These are phyloP conservation scores for Acanthamoeba sp. DNA, from an alignment of 208 protist genomes.

Conservation along the genomic window DNA sequence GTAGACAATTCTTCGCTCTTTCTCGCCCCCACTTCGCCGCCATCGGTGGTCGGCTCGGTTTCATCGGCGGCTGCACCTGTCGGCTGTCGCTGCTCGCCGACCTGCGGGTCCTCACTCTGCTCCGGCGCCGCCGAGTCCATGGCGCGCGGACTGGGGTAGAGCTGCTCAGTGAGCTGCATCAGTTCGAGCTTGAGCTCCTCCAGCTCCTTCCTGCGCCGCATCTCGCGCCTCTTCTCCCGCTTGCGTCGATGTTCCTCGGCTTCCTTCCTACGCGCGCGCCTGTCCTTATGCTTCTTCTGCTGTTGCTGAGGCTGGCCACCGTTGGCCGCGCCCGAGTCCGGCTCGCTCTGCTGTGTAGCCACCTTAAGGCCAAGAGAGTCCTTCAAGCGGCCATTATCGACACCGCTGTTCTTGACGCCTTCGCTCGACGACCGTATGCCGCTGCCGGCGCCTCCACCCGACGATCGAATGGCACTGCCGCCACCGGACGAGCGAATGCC, in stretches of 20 bases:
- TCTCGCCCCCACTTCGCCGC: background rate
- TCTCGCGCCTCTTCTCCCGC: slow-evolving; percentile 18
- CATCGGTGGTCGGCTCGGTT: too few species aligned
- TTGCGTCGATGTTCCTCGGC: background rate
- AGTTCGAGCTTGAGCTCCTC: slow-evolving; percentile 10
- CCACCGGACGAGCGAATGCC: background rate
- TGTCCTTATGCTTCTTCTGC: background rate
- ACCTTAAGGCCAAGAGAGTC: background rate
- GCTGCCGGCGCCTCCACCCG: background rate
- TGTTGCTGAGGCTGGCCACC: background rate
- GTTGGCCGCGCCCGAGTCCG: background rate
- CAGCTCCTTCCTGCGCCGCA: background rate
- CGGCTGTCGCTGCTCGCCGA: too few species aligned
- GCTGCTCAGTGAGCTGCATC: background rate
- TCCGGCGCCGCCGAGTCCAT: background rate
- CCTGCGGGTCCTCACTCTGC: too few species aligned
- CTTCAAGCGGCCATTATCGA: background rate
- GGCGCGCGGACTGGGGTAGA: background rate
- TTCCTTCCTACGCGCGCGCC: background rate
- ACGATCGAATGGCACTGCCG: background rate
- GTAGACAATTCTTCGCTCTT: background rate
- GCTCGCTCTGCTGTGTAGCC: background rate
- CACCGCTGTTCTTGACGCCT: background rate
- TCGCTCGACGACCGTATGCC: background rate
- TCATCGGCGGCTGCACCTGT: too few species aligned